These are phyloP conservation scores for Protea cynaroides DNA, from an alignment of 164 flowering plant species.

Conservation along the genomic window DNA sequence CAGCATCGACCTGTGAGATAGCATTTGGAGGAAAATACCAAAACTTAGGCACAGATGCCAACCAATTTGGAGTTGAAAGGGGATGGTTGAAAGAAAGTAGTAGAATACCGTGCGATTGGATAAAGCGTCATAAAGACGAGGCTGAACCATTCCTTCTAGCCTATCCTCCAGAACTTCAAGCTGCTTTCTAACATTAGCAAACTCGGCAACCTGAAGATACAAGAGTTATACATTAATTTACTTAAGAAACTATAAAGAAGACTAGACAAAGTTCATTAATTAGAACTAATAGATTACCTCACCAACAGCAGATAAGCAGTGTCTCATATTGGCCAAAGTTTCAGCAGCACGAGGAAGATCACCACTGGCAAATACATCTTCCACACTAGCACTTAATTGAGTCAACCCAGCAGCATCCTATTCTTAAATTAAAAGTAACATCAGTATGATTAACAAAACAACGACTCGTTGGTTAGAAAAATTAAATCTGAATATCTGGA, in stretches of 20 bases:
- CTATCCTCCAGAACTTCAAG: slow-evolving; percentile 97
- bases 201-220: slow-evolving; percentile 86
- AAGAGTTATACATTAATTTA: background rate
- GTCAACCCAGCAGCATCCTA: slow-evolving; percentile 99
- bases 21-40: background rate
- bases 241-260: background rate
- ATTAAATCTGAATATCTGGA: background rate
- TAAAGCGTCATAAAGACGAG: slow-evolving; percentile 87
- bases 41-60: slow-evolving; percentile 1
- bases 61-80: slow-evolving; percentile 1
- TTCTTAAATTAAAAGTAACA: slow-evolving; percentile 7
- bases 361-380: slow-evolving; percentile 99
- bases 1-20: slow-evolving; percentile 55
- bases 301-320: slow-evolving; percentile 96
- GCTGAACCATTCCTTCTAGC: slow-evolving; percentile 93
- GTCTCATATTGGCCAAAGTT: slow-evolving; percentile 97
- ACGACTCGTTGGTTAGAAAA: background rate
- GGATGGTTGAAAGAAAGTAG: background rate
- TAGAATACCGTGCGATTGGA: slow-evolving; percentile 66
- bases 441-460: background rate
- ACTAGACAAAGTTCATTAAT: background rate
- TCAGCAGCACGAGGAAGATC: slow-evolving; percentile 98
- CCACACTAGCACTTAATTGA: slow-evolving; percentile 91
- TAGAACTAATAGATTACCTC: slow-evolving; percentile 53
- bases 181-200: slow-evolving; percentile 95